Evolutionary conservation across 139 green algal genomes (phyloP).

Genomic region (Zygnema cylindricum): DNA sequence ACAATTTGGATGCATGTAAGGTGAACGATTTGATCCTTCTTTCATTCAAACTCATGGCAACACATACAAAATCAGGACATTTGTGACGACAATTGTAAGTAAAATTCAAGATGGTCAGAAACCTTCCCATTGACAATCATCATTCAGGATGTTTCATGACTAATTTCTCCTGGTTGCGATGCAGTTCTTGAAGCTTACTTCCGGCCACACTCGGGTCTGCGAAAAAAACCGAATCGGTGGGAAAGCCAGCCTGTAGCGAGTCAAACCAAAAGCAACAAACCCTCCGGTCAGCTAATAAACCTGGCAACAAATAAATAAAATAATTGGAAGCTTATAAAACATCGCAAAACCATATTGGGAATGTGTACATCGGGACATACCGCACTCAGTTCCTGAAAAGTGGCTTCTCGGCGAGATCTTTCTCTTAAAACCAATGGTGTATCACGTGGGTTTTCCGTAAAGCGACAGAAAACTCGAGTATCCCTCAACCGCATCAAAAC

Average conservation of each 20-base stretch:
- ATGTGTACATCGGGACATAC: neutral
- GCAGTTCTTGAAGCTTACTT: neutral
- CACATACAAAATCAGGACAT: no score
- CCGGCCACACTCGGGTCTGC: neutral
- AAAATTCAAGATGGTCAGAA: no score
- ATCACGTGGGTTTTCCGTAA: conserved; percentile 5
- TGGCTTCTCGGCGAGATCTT: conserved; percentile 16
- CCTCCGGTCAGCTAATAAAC: no score
- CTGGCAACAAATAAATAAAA: no score
- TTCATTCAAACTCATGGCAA: no score
- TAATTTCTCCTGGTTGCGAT: neutral
- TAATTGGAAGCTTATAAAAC: no score
- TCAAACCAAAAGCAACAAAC: conserved; percentile 3
- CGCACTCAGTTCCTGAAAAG: conserved; percentile 21
- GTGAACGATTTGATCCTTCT: no score
- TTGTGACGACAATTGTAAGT: no score
- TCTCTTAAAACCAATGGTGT: conserved; percentile 34
- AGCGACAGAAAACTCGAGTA: conserved; percentile 58
- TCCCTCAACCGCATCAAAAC: conserved; percentile 59
- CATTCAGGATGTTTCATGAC: neutral
- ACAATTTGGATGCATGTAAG: no score
- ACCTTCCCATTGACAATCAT: no score
- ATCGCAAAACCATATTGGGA: no score
- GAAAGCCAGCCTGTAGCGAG: conserved; percentile 5
- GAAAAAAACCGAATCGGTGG: neutral